Evolutionary conservation across 257 asterid species (phyloP), one percentile per base, ranked within the genome.

Genomic region (Rubia yunnanensis): DNA sequence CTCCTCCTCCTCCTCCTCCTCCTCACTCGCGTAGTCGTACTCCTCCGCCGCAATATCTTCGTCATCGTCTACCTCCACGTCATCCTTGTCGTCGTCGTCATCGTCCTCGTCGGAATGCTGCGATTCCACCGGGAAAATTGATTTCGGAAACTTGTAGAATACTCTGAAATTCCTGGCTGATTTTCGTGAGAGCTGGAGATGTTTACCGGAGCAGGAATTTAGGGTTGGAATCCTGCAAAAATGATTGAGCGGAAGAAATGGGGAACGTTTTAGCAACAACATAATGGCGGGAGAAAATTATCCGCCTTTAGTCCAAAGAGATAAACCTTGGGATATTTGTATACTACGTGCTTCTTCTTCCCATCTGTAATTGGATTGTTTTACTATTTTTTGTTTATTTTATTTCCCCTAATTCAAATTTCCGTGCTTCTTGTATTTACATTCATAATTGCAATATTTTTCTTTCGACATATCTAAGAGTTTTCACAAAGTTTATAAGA

Each of bases 31-130:
- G 74, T 24, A 69, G 50, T 73, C 92, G 72, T 85, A 82, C 67
- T 92, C 96, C 3, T 84, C 95, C 11, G 94, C 92, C 9, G 87
- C 91, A 60, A 82, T 91, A 0, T 88, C 87, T 0, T 76, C 84
- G 24, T 44, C 94, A 0, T 84, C 82, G 0, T 87, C 81, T 0
- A 77, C 86, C 1, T 78, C 88, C 13, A 84, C 92, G 1, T 66
- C 79, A 26, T 86, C 86, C 0, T 72, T 58, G 5, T 64, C 76
- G 5, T 84, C 86, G 0, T 70, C 68, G 24, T 64, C 76, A 5
- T 81, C 74, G 5, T 84, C 89, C 9, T 83, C 90, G 38, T 85
- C 88, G 63, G 85, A 82, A 58, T 82, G 80, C 54, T 82, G 91
- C 26, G 88, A 69, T 53, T 83, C 89, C 54, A 71, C 22, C 9